Percentiles rank a stretch among this genome's conserved stretches.
These are phyloP conservation scores for Dissophora ornata DNA, from an alignment of 192 early-diverging fungal species.

Conservation along the genomic window DNA sequence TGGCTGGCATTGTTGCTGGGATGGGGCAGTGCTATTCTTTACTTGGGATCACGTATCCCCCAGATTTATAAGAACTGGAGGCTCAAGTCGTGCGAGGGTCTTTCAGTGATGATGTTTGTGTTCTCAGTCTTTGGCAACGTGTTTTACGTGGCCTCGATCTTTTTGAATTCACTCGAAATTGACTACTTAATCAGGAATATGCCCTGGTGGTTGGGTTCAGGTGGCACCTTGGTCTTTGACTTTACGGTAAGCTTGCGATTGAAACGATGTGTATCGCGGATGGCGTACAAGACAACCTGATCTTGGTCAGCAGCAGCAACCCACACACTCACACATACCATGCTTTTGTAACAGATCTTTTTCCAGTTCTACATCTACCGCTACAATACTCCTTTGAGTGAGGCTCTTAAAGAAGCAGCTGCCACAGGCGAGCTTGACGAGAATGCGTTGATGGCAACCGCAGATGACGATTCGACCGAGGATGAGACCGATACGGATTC, in stretches of 20 bases:
- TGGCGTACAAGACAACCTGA: background rate
- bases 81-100: conserved; percentile 78
- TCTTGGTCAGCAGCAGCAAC: no score
- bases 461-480: conserved; percentile 3
- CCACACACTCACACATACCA: background rate
- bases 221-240: conserved; percentile 81
- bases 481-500: conserved; percentile 9
- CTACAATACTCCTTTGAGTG: conserved; percentile 34
- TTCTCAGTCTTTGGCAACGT: conserved; percentile 85
- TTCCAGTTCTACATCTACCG: conserved; percentile 75
- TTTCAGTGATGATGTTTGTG: conserved; percentile 86
- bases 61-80: conserved; percentile 86
- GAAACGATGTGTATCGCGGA: background rate
- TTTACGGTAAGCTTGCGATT: conserved; percentile 64
- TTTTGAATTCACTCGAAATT: conserved; percentile 76
- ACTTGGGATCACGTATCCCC: conserved; percentile 78
- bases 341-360: conserved; percentile 62
- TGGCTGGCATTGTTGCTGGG: conserved; percentile 75
- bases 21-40: conserved; percentile 78
- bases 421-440: conserved; percentile 39
- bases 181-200: conserved; percentile 75
- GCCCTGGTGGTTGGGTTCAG: conserved; percentile 81
- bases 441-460: conserved; percentile 38
- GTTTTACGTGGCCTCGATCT: conserved; percentile 74
- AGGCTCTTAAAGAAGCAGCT: conserved; percentile 50